A percentile compares a stretch with the other conserved stretches of the same genome.
phyloP scores from a whole-genome alignment of 805 yeast species.

The Yarrowia porcina region DNA sequence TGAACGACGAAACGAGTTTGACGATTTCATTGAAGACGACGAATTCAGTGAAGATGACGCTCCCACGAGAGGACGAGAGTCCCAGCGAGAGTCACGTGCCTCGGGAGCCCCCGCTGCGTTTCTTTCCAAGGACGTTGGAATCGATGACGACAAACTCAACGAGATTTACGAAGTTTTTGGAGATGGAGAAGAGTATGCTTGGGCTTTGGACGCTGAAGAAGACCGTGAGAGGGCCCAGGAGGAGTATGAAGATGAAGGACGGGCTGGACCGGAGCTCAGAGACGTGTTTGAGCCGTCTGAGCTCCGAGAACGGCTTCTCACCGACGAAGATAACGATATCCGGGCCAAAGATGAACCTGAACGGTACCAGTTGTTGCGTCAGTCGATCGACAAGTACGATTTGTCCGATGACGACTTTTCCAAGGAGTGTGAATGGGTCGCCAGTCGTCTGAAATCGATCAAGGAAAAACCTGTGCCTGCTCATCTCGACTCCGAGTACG shows the following conservation, averaged over 20 bases:
- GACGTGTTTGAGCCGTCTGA: constrained; percentile 96
- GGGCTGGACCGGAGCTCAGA: constrained; percentile 55
- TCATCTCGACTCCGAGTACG: constrained; percentile 45
- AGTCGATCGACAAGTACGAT: constrained; percentile 58
- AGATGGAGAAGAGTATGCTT: constrained; percentile 93
- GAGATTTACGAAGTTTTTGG: constrained; percentile 95
- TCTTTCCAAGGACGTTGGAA: constrained; percentile 42
- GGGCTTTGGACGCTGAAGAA: constrained; percentile 96
- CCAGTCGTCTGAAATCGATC: constrained; percentile 36
- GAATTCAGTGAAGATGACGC: constrained; percentile 66
- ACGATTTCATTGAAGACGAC: constrained; percentile 96
- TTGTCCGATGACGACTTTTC: constrained; percentile 65
- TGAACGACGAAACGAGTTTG: constrained; percentile 64
- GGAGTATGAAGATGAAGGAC: constrained; percentile 40
- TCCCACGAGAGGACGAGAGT: background rate
- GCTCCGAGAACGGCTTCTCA: constrained; percentile 82
- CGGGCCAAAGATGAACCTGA: constrained; percentile 89
- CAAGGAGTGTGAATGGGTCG: constrained; percentile 77
- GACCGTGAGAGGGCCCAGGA: constrained; percentile 45
- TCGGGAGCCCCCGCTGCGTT: constrained; percentile 30
- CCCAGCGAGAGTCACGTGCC: constrained; percentile 19
- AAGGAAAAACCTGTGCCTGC: constrained; percentile 33
- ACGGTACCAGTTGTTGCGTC: constrained; percentile 76
- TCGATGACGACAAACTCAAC: constrained; percentile 86
- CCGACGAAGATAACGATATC: constrained; percentile 86